Evolutionary conservation across 495 filamentous ascomycete species (phyloP).

Genomic region (Neurospora sp.): DNA sequence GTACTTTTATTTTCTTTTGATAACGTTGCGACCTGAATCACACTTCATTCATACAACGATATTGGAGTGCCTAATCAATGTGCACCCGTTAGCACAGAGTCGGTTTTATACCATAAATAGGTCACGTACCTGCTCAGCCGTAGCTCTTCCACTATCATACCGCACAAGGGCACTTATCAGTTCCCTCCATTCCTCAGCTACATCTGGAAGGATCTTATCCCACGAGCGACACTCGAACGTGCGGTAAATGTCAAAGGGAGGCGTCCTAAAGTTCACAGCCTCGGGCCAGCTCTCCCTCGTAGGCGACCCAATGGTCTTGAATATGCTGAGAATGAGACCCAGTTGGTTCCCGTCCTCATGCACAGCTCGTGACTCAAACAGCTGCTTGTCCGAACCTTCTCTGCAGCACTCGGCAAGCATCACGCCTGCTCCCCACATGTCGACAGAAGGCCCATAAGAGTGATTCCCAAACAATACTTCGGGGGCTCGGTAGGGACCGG

Average conservation of each 20-base stretch:
- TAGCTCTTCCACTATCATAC: slow-evolving; percentile 10
- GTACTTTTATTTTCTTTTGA: neutral
- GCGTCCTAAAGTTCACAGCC: slow-evolving; percentile 34
- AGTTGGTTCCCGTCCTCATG: slow-evolving; percentile 88
- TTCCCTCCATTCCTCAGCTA: slow-evolving; percentile 7
- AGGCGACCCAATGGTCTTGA: slow-evolving; percentile 80
- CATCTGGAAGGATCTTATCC: slow-evolving; percentile 11
- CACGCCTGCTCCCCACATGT: slow-evolving; percentile 86
- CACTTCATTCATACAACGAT: neutral
- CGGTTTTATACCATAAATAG: neutral
- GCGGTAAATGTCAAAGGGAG: slow-evolving; percentile 45
- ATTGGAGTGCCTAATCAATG: neutral
- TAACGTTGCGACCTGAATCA: neutral
- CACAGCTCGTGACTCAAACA: slow-evolving; percentile 62
- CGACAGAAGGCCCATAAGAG: slow-evolving; percentile 58
- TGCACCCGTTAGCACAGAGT: neutral
- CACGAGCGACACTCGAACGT: slow-evolving; percentile 28
- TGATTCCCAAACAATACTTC: slow-evolving; percentile 82
- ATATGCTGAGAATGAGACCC: slow-evolving; percentile 80
- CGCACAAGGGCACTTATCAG: slow-evolving; percentile 8
- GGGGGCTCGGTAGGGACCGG: slow-evolving; percentile 79
- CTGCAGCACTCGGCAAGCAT: slow-evolving; percentile 62
- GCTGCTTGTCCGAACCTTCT: slow-evolving; percentile 36
- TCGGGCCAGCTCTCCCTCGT: slow-evolving; percentile 67
- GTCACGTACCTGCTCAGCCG: slow-evolving; percentile 9